Base-by-base conservation (phyloP, 2,329 filamentous ascomycete species). In the Aspergillus texensis region DNA sequence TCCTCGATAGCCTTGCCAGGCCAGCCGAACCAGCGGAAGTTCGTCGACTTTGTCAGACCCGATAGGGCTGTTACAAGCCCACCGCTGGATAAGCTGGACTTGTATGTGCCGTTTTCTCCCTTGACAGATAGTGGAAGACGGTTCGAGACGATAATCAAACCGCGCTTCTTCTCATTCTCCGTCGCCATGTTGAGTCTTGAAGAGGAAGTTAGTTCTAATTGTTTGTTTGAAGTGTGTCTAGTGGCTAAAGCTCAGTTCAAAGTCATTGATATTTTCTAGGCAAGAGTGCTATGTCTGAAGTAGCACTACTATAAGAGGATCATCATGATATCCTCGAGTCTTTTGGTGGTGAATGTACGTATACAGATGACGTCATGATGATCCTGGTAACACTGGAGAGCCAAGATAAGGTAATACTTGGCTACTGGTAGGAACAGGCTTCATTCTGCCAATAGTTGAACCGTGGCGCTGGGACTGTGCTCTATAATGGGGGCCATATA, bases 21-120 rank as follows among this genome's bases (percentile, higher is more conserved):
- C 94, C 94, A 97, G 66, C 94, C 94, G 79, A 97, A 97, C 94
- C 94, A 97, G 75, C 92, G 91, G 78, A 97, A 97, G 70, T 89
- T 91, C 24, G 92, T 96, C 5, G 91, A 90, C 79, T 97, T 97
- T 72, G 91, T 90, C 57, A 97, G 82, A 28, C 94, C 94, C 62
- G 92, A 94, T 60, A 97, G 83, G 26, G 94, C 93, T 32, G 92
- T 96, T 72, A 97, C 94, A 26, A 97, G 86, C 14, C 94, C 94
- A 61, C 94, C 94, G 12, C 94, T 97, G 52, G 93, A 97, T 86
- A 96, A 92, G 73, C 89, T 91, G 77, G 96, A 94, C 71, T 88
- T 84, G 80, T 94, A 97, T 71, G 88, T 87, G 70, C 91, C 92
- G 60, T 95, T 91, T 57, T 88, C 87, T 68, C 90, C 89, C 81